Evolutionary conservation across 2,329 filamentous ascomycete genomes (phyloP).

Genomic region (Epichloe gansuensis): DNA sequence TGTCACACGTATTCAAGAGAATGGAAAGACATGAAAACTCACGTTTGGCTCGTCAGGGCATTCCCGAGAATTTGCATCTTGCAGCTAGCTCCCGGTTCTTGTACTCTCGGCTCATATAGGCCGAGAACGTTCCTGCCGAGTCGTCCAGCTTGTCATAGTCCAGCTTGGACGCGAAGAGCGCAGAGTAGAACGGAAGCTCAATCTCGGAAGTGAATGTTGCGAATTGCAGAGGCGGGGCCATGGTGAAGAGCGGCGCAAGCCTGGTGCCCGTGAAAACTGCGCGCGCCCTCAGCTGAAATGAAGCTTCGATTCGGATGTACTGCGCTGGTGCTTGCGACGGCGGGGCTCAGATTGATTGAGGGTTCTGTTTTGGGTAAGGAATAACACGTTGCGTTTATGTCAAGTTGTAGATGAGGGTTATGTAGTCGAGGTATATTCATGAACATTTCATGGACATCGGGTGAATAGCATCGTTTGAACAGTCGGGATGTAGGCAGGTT

Average conservation of each 20-base stretch:
- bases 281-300: background rate
- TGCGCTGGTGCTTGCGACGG: background rate
- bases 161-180: slow-evolving; percentile 86
- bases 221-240: slow-evolving; percentile 50
- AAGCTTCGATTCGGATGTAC: background rate
- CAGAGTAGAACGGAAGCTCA: slow-evolving; percentile 87
- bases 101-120: slow-evolving; percentile 73
- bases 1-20: background rate
- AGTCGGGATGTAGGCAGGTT: background rate
- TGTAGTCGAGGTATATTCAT: background rate
- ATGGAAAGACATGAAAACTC: slow-evolving; percentile 24
- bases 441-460: no score
- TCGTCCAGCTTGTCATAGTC: slow-evolving; percentile 96
- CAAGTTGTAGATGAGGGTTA: background rate
- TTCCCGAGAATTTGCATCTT: slow-evolving; percentile 85
- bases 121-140: slow-evolving; percentile 75
- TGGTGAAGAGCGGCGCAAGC: slow-evolving; percentile 22
- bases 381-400: background rate
- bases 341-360: background rate
- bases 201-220: slow-evolving; percentile 89
- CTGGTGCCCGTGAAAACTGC: background rate
- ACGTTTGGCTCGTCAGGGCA: slow-evolving; percentile 75
- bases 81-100: slow-evolving; percentile 63
- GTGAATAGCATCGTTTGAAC: background rate
- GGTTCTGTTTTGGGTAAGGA: background rate